A percentile compares a stretch with the other conserved stretches of the same genome.
phyloP scores from a whole-genome alignment of 1,139 yeast species.

The Yamadazyma mexicana region DNA sequence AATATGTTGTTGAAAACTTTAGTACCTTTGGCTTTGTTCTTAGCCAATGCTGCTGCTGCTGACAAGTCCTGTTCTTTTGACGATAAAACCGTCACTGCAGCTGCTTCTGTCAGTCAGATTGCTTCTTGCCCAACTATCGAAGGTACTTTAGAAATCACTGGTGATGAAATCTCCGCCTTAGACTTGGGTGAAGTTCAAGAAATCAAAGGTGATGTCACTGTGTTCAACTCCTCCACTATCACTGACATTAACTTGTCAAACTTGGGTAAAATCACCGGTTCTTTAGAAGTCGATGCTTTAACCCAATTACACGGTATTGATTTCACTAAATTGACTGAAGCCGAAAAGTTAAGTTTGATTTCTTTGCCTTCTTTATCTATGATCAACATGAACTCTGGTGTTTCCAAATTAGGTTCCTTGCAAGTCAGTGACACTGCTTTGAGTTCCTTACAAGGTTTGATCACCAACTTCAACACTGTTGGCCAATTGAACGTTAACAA shows the following conservation, averaged over 20 bases:
- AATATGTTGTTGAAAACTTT: slow-evolving; percentile 21
- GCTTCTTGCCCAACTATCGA: slow-evolving; percentile 43
- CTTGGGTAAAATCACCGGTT: slow-evolving; percentile 37
- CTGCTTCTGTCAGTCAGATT: slow-evolving; percentile 35
- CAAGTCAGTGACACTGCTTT: slow-evolving; percentile 48
- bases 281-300: slow-evolving; percentile 36
- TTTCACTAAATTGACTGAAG: slow-evolving; percentile 32
- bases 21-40: slow-evolving; percentile 15
- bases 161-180: slow-evolving; percentile 34
- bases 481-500: slow-evolving; percentile 43
- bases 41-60: slow-evolving; percentile 9
- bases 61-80: slow-evolving; percentile 34
- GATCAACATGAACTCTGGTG: slow-evolving; percentile 39
- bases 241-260: slow-evolving; percentile 33
- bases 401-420: slow-evolving; percentile 33
- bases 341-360: slow-evolving; percentile 33
- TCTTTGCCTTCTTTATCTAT: slow-evolving; percentile 46
- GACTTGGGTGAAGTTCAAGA: slow-evolving; percentile 36
- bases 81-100: slow-evolving; percentile 38
- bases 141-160: slow-evolving; percentile 41
- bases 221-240: slow-evolving; percentile 44
- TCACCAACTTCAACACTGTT: slow-evolving; percentile 32
- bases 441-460: slow-evolving; percentile 36
- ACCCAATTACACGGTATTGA: slow-evolving; percentile 45
- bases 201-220: slow-evolving; percentile 34